phyloP scores from a whole-genome alignment of 1,139 yeast species.

The Magnusiomyces fungicola region DNA sequence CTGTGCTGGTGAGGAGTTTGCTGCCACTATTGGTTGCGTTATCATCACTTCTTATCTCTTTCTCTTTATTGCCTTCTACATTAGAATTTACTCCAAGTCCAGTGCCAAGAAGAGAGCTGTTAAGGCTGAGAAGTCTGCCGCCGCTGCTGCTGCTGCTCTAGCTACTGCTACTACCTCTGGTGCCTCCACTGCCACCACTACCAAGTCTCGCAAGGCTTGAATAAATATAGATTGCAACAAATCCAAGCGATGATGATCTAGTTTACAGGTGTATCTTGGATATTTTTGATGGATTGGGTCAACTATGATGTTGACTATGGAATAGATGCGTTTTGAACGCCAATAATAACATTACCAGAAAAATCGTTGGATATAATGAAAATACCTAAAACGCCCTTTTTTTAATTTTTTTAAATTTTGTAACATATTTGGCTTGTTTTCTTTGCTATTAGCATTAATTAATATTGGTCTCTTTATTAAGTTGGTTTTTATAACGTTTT shows the following conservation, averaged over 20 bases:
- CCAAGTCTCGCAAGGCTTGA: slow-evolving; percentile 15
- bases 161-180: slow-evolving; percentile 16
- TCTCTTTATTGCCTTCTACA: slow-evolving; percentile 88
- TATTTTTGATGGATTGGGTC: not conserved
- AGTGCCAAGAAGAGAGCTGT: slow-evolving; percentile 4
- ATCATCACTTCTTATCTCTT: slow-evolving; percentile 85
- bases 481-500: no score
- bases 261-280: not conserved
- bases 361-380: no score
- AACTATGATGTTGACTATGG: no score
- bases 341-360: no score
- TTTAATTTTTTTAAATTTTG: no score
- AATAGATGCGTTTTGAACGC: no score
- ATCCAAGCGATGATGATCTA: no score
- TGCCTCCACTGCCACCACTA: slow-evolving; percentile 15
- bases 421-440: no score
- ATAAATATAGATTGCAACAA: not conserved
- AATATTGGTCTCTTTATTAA: no score
- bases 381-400: no score
- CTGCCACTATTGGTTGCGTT: slow-evolving; percentile 85
- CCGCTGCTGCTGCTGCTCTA: slow-evolving; percentile 15
- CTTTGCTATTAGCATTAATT: no score
- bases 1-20: slow-evolving; percentile 88
- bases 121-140: slow-evolving; percentile 22
- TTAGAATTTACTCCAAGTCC: slow-evolving; percentile 62